phyloP scores from a whole-genome alignment of 805 yeast species.

The Pichia membranifaciens region DNA sequence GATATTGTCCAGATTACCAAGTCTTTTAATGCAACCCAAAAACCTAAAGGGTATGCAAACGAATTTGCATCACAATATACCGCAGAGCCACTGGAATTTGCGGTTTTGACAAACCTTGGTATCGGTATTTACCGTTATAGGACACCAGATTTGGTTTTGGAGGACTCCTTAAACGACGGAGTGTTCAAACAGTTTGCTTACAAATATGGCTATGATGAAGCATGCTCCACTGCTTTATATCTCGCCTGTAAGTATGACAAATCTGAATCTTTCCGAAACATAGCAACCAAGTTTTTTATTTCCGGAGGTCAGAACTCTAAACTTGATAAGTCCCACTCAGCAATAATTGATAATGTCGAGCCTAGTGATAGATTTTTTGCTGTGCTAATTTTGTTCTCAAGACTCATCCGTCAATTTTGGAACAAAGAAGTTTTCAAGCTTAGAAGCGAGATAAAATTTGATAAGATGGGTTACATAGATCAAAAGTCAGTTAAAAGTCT shows the following conservation, averaged over 20 bases:
- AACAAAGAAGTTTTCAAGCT: conserved; percentile 54
- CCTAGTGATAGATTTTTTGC: conserved; percentile 92
- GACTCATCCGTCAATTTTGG: conserved; percentile 82
- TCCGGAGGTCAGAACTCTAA: conserved; percentile 51
- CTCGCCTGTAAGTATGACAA: conserved; percentile 72
- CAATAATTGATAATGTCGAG: conserved; percentile 66
- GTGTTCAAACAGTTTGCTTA: conserved; percentile 64
- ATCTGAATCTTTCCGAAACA: conserved; percentile 42
- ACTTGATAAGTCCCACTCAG: conserved; percentile 30
- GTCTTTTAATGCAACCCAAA: conserved; percentile 61
- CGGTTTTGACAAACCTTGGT: conserved; percentile 75
- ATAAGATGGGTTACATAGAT: conserved; percentile 32
- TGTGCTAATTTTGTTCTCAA: conserved; percentile 66
- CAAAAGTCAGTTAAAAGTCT: conserved; percentile 39
- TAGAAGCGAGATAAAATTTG: conserved; percentile 29
- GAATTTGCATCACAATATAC: conserved; percentile 83
- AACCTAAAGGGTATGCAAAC: conserved; percentile 80
- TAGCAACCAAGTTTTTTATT: conserved; percentile 46
- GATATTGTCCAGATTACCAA: conserved; percentile 69
- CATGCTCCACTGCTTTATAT: conserved; percentile 82
- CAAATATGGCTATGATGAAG: conserved; percentile 82
- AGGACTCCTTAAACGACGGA: conserved; percentile 54
- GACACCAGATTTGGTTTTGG: conserved; percentile 74
- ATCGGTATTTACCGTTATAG: conserved; percentile 70
- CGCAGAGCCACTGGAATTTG: conserved; percentile 60